phyloP scores from a whole-genome alignment of 1,284 basidiomycete genomes.

The Anthracocystis panici-leucophaei region DNA sequence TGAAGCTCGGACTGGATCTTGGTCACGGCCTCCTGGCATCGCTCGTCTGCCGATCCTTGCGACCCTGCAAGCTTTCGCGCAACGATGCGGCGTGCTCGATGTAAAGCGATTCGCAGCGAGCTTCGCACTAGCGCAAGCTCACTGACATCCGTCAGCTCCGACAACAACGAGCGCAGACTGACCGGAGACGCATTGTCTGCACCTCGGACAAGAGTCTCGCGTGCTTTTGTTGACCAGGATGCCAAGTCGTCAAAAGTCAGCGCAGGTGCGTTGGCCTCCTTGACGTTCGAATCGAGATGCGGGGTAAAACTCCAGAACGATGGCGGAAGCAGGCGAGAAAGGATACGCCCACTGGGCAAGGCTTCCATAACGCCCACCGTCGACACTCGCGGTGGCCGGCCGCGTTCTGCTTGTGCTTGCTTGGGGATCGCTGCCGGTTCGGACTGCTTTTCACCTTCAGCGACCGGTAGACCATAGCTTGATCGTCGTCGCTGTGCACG shows the following conservation, averaged over 20 bases:
- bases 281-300: slow-evolving; percentile 18
- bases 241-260: slow-evolving; percentile 17
- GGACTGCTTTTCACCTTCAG: neutral
- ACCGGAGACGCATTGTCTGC: slow-evolving; percentile 11
- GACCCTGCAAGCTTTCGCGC: slow-evolving; percentile 16
- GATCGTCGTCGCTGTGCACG: slow-evolving; percentile 30
- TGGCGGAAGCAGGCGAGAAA: slow-evolving; percentile 36
- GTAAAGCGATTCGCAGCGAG: slow-evolving; percentile 21
- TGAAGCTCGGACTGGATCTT: slow-evolving; percentile 24
- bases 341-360: slow-evolving; percentile 38
- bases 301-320: slow-evolving; percentile 33
- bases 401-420: neutral
- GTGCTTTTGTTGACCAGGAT: slow-evolving; percentile 33
- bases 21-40: slow-evolving; percentile 4
- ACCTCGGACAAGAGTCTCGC: slow-evolving; percentile 22
- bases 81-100: slow-evolving; percentile 28
- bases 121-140: slow-evolving; percentile 26
- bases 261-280: neutral
- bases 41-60: slow-evolving; percentile 2
- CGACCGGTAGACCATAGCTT: slow-evolving; percentile 29
- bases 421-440: neutral
- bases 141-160: slow-evolving; percentile 24
- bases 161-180: slow-evolving; percentile 23
- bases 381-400: slow-evolving; percentile 23
- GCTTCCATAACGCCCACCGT: slow-evolving; percentile 31